phyloP scores from a whole-genome alignment of 139 green algal species.

The Coccomyxa sp. region DNA sequence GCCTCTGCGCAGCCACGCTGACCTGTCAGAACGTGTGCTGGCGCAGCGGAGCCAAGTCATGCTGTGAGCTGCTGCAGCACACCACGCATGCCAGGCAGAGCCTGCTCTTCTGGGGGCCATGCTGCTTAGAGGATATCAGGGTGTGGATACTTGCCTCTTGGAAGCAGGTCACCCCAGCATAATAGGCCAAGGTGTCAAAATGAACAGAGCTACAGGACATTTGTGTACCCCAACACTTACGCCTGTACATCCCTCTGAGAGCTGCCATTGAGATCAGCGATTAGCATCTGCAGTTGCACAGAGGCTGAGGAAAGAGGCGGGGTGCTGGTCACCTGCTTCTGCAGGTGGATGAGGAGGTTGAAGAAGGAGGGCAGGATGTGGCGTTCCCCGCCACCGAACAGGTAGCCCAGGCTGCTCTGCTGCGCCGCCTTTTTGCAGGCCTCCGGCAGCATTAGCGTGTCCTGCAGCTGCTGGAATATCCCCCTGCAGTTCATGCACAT shows the following conservation, averaged over 20 bases:
- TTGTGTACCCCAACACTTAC: too few relatives aligned
- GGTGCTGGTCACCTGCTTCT: slow-evolving; percentile 17
- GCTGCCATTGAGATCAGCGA: not conserved
- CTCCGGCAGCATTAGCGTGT: slow-evolving; percentile 9
- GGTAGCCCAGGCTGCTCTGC: not conserved
- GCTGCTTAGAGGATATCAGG: too few relatives aligned
- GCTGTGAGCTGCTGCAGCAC: too few relatives aligned
- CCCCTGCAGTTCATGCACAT: too few relatives aligned
- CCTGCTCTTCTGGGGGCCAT: too few relatives aligned
- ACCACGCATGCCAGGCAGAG: too few relatives aligned
- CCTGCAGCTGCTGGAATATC: slow-evolving; percentile 19
- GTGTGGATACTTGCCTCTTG: too few relatives aligned
- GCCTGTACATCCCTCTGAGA: too few relatives aligned
- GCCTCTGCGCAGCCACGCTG: not conserved
- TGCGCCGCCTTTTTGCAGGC: not conserved
- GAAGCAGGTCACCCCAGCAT: too few relatives aligned
- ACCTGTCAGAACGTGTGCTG: not conserved
- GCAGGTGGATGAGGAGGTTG: slow-evolving; percentile 35
- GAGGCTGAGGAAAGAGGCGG: not conserved
- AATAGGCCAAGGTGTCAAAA: too few relatives aligned
- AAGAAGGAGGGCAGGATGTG: slow-evolving; percentile 41
- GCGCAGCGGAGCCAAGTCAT: too few relatives aligned
- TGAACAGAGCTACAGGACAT: too few relatives aligned
- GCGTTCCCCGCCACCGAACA: slow-evolving; percentile 14
- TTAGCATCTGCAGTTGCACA: not conserved